Evolutionary conservation across 2,329 filamentous ascomycete genomes (phyloP), one percentile per base, ranked within the genome.

Genomic region (Scorias spongiosa): DNA sequence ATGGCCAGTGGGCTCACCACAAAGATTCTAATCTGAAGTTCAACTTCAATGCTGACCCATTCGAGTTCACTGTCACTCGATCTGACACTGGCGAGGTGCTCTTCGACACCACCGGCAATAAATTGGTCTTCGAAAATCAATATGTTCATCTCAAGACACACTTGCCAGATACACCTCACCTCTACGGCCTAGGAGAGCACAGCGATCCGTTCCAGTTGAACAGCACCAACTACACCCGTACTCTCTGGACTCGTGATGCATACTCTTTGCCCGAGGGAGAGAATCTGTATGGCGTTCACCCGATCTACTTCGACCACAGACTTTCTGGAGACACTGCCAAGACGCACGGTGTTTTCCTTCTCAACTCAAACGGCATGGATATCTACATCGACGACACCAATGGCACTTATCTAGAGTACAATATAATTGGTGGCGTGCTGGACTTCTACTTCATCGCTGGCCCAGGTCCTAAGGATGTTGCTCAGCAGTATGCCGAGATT

Each of bases 111-210:
- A 74, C 75, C 0, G 76, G 70, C 1, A 71, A 72, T 5, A 66
- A 69, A 10, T 63, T 88, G 10, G 66, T 88, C 29, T 89, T 85
- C 52, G 78, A 88, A 62, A 76, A 75, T 7, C 82, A 88, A 59
- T 88, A 84, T 54, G 62, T 88, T 18, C 75, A 78, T 17, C 66
- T 87, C 45, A 73, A 79, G 36, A 86, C 82, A 2, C 73, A 68
- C 48, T 66, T 88, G 9, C 81, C 83, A 0, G 61, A 74, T 1
- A 65, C 77, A 42, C 80, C 81, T 0, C 75, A 81, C 52, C 63
- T 89, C 2, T 88, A 88, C 56, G 83, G 84, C 1, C 69, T 88
- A 2, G 80, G 80, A n/a, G 81, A 86, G 61, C 73, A 74, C 1
- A 81, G 86, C 34, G 44, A 53, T 32, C 44, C 30, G 9, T 77